A percentile compares a stretch with the other conserved stretches of the same genome.
These are phyloP conservation scores for Fragaria nilgerrensis DNA, from an alignment of 306 rosid species.

Conservation along the genomic window DNA sequence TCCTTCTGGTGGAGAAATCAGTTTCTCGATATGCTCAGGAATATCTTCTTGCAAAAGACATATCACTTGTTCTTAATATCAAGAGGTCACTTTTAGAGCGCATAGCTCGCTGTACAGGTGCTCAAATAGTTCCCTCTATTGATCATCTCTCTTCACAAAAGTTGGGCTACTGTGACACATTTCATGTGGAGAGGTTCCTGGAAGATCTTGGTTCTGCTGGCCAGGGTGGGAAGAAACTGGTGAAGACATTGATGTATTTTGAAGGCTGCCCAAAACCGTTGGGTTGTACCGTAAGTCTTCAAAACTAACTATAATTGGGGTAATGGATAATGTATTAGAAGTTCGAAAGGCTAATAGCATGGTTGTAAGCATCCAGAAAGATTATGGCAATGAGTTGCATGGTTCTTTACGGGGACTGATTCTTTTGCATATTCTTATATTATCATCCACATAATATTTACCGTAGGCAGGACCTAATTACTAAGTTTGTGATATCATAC, in stretches of 20 bases:
- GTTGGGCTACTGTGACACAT: conserved; percentile 77
- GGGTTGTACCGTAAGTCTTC: conserved; percentile 90
- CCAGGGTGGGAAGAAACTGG: conserved; percentile 64
- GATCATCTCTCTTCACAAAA: conserved; percentile 84
- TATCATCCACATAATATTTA: neutral
- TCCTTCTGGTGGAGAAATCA: conserved; percentile 93
- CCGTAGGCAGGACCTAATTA: neutral
- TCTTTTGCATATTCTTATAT: neutral
- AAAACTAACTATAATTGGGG: neutral
- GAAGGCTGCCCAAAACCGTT: conserved; percentile 98
- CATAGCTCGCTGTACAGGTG: conserved; percentile 87
- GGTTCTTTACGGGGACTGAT: neutral
- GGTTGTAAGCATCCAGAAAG: neutral
- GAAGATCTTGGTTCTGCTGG: conserved; percentile 66
- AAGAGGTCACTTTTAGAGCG: conserved; percentile 91
- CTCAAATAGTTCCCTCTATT: conserved; percentile 76
- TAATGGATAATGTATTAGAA: neutral
- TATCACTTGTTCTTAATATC: conserved; percentile 85
- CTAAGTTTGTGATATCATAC: neutral
- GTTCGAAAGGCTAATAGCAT: neutral
- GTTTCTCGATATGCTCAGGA: conserved; percentile 96
- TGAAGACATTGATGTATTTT: conserved; percentile 92
- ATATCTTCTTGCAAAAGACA: conserved; percentile 82
- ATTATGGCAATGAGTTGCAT: neutral
- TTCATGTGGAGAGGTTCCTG: conserved; percentile 71